Evolutionary conservation across 345 rosid species (phyloP).

Genomic region (Eucalyptus marginata): DNA sequence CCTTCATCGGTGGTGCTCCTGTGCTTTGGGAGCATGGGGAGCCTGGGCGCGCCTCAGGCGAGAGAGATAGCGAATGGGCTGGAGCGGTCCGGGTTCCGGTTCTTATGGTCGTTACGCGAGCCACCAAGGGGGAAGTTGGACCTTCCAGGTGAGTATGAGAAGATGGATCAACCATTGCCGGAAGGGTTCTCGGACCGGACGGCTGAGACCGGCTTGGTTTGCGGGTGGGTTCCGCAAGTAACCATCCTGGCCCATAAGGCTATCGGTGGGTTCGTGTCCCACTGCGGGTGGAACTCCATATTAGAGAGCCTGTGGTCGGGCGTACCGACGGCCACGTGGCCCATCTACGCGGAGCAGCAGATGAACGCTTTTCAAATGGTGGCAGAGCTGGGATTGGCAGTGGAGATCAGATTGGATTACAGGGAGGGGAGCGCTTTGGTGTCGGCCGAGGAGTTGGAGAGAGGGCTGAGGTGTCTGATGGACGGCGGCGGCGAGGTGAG

Average conservation of each 20-base stretch:
- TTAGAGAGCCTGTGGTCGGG: conserved; percentile 8
- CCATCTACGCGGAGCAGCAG: conserved; percentile 16
- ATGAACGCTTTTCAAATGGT: conserved; percentile 12
- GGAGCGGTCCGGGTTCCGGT: not conserved
- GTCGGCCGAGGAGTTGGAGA: not conserved
- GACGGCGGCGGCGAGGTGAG: not conserved
- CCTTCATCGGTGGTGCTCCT: conserved; percentile 9
- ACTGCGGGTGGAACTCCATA: conserved; percentile 15
- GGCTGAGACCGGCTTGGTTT: not conserved
- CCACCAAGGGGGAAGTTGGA: not conserved
- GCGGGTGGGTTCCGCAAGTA: conserved; percentile 13
- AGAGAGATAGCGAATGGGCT: conserved; percentile 7
- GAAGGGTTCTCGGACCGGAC: conserved; percentile 5
- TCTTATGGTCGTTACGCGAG: conserved; percentile 10
- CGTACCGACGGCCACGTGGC: conserved; percentile 11
- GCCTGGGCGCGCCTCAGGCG: not conserved
- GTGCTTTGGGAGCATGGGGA: conserved; percentile 23
- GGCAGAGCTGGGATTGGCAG: conserved; percentile 6
- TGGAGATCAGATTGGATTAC: conserved; percentile 7
- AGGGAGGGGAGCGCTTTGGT: not conserved
- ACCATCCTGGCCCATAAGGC: not conserved
- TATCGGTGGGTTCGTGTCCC: conserved; percentile 9
- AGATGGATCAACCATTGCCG: not conserved
- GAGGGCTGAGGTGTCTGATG: conserved; percentile 2
- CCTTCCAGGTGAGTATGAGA: not conserved